Evolutionary conservation across 2,329 filamentous ascomycete species (phyloP).

Genomic region (Paracoccidioides lutzii): DNA sequence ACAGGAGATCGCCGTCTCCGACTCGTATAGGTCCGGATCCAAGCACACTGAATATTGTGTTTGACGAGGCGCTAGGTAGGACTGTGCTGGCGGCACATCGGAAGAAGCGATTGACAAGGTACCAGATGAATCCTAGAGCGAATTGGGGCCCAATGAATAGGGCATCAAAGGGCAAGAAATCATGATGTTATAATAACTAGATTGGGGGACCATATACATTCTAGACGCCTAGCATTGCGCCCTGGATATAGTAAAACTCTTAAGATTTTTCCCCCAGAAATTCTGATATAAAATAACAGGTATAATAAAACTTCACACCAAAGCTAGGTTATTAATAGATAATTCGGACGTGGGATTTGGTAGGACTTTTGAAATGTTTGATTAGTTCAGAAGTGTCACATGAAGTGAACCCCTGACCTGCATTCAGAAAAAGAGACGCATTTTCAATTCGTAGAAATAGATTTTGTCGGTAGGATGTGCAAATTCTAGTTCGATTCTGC

Average conservation of each 20-base stretch:
- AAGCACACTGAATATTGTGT: slow-evolving; percentile 50
- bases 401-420: no score
- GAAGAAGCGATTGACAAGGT: slow-evolving; percentile 61
- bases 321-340: no score
- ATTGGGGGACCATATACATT: not conserved
- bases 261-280: no score
- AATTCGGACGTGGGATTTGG: no score
- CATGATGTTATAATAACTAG: not conserved
- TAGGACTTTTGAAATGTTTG: no score
- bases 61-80: slow-evolving; percentile 67
- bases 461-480: no score
- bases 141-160: slow-evolving; percentile 81
- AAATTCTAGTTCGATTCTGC: no score
- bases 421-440: no score
- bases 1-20: not conserved
- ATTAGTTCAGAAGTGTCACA: no score
- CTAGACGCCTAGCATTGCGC: not conserved
- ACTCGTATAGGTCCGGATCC: slow-evolving; percentile 13
- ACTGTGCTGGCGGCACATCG: slow-evolving; percentile 39
- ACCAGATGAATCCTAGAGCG: slow-evolving; percentile 77
- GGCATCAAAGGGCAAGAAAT: slow-evolving; percentile 14
- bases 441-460: no score
- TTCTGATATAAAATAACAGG: no score
- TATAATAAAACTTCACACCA: no score
- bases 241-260: not conserved